Evolutionary conservation across 148 eudicot species (phyloP).

Genomic region (Arbutus unedo): DNA sequence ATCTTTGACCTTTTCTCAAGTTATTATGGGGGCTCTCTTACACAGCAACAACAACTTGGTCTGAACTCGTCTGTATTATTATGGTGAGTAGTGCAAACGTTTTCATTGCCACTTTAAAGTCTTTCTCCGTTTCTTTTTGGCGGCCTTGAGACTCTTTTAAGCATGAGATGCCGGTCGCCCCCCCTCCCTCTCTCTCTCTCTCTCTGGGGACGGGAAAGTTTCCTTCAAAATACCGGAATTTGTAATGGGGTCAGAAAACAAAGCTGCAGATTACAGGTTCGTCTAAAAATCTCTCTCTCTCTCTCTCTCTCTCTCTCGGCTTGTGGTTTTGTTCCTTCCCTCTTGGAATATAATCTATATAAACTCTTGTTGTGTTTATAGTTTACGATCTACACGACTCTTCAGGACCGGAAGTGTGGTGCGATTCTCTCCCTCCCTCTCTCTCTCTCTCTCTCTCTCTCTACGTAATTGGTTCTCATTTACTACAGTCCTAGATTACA

Average conservation of each 20-base stretch:
- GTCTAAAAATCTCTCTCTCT: neutral
- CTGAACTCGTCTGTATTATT: too few relatives aligned
- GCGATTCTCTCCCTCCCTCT: too few relatives aligned
- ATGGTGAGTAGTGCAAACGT: neutral
- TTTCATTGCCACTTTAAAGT: neutral
- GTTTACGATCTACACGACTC: too few relatives aligned
- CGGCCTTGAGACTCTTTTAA: neutral
- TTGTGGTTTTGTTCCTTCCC: neutral
- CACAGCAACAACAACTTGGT: neutral
- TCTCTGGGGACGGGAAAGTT: too few relatives aligned
- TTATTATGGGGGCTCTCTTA: neutral
- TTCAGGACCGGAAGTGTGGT: too few relatives aligned
- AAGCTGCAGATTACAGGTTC: conserved; percentile 6
- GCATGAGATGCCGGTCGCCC: too few relatives aligned
- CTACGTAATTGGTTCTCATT: neutral
- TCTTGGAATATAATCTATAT: neutral
- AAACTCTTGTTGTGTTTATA: too few relatives aligned
- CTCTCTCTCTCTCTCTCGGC: neutral
- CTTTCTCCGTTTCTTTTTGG: neutral
- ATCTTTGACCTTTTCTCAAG: neutral
- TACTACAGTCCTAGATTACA: too few relatives aligned
- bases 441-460: neutral
- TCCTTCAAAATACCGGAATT: too few relatives aligned
- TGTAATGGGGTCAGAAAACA: too few relatives aligned
- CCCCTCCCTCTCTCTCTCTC: neutral